Evolutionary conservation across 768 basidiomycete species (phyloP).

Genomic region (Amanita rubescens): DNA sequence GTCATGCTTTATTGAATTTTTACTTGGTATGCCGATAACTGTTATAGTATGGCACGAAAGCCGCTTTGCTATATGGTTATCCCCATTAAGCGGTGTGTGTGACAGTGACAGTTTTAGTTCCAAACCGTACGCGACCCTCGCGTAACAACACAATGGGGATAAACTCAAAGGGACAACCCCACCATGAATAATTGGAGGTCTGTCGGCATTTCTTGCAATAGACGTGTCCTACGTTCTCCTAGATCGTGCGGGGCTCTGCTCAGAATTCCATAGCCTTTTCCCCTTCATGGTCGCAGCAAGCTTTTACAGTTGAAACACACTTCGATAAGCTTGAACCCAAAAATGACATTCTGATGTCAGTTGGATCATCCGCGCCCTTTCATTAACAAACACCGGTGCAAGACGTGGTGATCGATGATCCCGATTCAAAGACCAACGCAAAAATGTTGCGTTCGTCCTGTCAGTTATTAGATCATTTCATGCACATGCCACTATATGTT

Average conservation of each 20-base stretch:
- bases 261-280: not conserved
- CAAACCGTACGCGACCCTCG: not conserved
- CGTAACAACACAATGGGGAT: not conserved
- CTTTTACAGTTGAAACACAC: too few species aligned
- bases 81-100: not conserved
- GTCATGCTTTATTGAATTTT: not conserved
- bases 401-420: not conserved
- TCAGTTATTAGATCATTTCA: too few species aligned
- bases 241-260: not conserved
- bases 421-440: not conserved
- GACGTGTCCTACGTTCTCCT: not conserved
- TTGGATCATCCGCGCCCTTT: not conserved
- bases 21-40: not conserved
- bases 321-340: not conserved
- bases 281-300: not conserved
- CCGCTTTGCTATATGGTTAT: not conserved
- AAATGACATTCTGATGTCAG: not conserved
- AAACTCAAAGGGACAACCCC: not conserved
- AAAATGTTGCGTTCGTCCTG: not conserved
- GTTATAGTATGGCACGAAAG: too few species aligned
- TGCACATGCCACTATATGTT: too few species aligned
- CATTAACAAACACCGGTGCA: not conserved
- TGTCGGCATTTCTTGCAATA: not conserved
- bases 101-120: conserved; percentile 1
- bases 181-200: too few species aligned